Base-by-base conservation (phyloP, 2,329 filamentous ascomycete species). In the Alternaria brassicicola region DNA sequence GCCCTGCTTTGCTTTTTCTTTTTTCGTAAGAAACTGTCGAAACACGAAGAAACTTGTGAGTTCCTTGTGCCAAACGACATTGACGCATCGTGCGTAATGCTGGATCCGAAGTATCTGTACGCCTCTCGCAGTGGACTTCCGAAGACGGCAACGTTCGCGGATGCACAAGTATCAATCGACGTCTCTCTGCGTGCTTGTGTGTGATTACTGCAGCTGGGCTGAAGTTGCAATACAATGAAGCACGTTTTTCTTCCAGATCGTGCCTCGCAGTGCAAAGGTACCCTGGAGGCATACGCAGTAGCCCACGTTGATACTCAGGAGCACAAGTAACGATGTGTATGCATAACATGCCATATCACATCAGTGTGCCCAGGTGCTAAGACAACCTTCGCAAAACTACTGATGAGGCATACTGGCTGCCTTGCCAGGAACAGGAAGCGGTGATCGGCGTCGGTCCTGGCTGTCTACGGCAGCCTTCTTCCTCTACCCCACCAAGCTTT, bases 381-480 rank as follows among this genome's bases (percentile, higher is more conserved):
- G 10, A 45, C 26, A 30, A 26, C 17, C 38, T 26, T 47, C 30
- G 19, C 28, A 25, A 49, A 48, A 19, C n/a, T 19, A 19, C 12
- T 17, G 26, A 46, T n/a, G 12, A 17, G 33, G n/a, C 30, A 25
- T 6, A 17, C 8, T 28, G 42, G 49, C 35, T 51, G 57, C 54
- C 57, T 43, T 62, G 52, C 57, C 62, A 67, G 65, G 65, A 63
- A 68, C 65, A 62, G 57, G 57, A 21, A 39, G 23, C 35, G 35
- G 50, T 49, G 45, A 64, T 61, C 43, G 55, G 53, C 57, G 36
- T 15, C 47, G 4, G 25, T 26, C 50, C 42, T 51, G 43, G 49
- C 19, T 46, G 35, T 43, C 39, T 67, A 67, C 65, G 59, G 66
- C 47, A 51, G 62, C 58, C 54, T 69, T 69, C 67, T 65, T 30